Base-by-base conservation (phyloP, 495 filamentous ascomycete species). In the Neurospora sp. region DNA sequence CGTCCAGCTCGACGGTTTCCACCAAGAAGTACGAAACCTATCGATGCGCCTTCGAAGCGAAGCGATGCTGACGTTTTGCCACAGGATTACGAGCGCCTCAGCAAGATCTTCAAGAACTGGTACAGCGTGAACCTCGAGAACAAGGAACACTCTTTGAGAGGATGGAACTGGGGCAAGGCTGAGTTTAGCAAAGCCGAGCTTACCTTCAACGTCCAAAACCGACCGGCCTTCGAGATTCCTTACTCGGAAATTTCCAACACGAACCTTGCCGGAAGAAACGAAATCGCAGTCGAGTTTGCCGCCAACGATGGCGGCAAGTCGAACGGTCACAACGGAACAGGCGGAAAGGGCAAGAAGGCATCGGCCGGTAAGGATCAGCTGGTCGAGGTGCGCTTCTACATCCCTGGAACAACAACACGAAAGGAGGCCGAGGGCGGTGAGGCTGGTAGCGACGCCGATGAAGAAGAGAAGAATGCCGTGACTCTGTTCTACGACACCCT, bases 101-200 rank as follows among this genome's bases (percentile, higher is more conserved):
- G 85, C 82, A 97, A 97, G 78, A 87, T 93, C 73, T 96, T 99
- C 86, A 98, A 97, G 82, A 89, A 92, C 75, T 98, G 94, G 91
- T 99, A 98, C 82, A 94, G 93, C 79, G 88, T 94, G 78, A 96
- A 91, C 79, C 85, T 99, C 69, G 94, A 98, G 75, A 90, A 89
- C 77, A 91, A 92, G 80, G 96, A 98, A 80, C 96, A 98, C 80
- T 93, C 95, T 6, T 86, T 99, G 61, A 92, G 96, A 74, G 96
- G 96, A 44, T 99, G 96, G 96, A 99, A 98, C 80, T 99, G 96
- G 96, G 96, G 96, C 73, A 99, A 98, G 82, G 93, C 91, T 72
- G 96, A 99, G 79, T 98, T 99, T 78, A 90, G 91, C 73, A 97
- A 98, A 80, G 90, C 92, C 61, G 96, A 99, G 82, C 88, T 99